These are phyloP conservation scores for Tolypocladium tundrense DNA, from an alignment of 2,329 filamentous ascomycete genomes.

Conservation along the genomic window DNA sequence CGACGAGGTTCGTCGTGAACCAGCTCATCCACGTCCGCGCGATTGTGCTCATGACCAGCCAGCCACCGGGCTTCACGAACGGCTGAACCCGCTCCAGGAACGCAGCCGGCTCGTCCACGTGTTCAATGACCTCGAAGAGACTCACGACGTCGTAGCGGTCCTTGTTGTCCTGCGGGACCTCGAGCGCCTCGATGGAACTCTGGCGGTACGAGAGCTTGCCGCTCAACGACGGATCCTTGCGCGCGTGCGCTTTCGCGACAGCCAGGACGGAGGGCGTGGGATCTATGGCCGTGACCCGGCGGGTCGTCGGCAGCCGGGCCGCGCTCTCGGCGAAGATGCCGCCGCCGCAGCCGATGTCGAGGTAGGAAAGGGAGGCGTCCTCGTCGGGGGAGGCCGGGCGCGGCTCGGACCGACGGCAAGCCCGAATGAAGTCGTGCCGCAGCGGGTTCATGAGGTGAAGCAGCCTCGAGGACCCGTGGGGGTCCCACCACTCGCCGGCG, in stretches of 20 bases:
- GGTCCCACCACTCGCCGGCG: constrained; percentile 94
- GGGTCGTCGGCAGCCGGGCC: constrained; percentile 54
- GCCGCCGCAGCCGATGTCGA: constrained; percentile 91
- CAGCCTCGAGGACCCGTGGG: constrained; percentile 80
- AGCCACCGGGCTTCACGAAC: constrained; percentile 82
- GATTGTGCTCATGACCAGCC: constrained; percentile 88
- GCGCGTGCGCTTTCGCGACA: constrained; percentile 67
- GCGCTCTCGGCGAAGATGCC: constrained; percentile 92
- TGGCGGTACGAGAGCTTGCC: constrained; percentile 63
- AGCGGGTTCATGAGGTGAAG: constrained; percentile 98
- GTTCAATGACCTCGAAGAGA: constrained; percentile 91
- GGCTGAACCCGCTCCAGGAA: constrained; percentile 64
- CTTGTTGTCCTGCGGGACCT: constrained; percentile 22
- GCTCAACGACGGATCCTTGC: constrained; percentile 58
- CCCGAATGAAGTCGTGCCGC: constrained; percentile 80
- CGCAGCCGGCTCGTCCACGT: constrained; percentile 64
- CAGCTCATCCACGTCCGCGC: constrained; percentile 81
- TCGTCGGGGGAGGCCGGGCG: constrained; percentile 21
- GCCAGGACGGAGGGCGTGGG: constrained; percentile 63
- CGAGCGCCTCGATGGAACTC: constrained; percentile 63
- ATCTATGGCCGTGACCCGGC: constrained; percentile 64
- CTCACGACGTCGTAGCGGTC: constrained; percentile 69
- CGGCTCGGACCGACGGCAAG: constrained; percentile 51
- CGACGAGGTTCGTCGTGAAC: constrained; percentile 84
- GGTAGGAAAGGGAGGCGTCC: constrained; percentile 47